Percentiles rank a stretch among this genome's conserved stretches.
These are phyloP conservation scores for Cyclotella atomus DNA, from an alignment of 108 stramenopile species.

Conservation along the genomic window DNA sequence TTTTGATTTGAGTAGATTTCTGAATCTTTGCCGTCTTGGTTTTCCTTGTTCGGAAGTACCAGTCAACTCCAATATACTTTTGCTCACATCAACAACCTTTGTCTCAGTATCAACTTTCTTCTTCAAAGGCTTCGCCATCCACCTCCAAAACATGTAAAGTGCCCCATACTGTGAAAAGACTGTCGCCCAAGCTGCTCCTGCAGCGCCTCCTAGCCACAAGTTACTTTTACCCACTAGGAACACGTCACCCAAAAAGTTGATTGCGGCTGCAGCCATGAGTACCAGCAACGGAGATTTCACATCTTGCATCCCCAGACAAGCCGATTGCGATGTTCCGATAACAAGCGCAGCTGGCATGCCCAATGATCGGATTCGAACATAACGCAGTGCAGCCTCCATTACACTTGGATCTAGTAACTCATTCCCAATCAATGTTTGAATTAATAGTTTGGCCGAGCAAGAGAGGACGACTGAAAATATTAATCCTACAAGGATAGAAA, in stretches of 20 bases:
- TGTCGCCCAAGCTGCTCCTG: slow-evolving; percentile 93
- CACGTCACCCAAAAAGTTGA: slow-evolving; percentile 81
- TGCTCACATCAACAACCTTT: slow-evolving; percentile 53
- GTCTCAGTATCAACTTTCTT: neutral
- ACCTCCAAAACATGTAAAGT: slow-evolving; percentile 67
- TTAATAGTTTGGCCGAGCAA: slow-evolving; percentile 45
- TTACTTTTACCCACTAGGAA: slow-evolving; percentile 62
- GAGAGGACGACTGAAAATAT: slow-evolving; percentile 60
- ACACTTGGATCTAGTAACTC: slow-evolving; percentile 71
- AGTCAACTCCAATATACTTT: slow-evolving; percentile 71
- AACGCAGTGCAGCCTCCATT: slow-evolving; percentile 71
- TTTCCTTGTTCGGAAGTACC: slow-evolving; percentile 42
- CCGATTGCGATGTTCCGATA: slow-evolving; percentile 82
- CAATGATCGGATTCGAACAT: slow-evolving; percentile 83
- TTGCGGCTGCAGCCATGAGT: slow-evolving; percentile 73
- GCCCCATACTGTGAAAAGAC: slow-evolving; percentile 85
- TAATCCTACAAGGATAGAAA: slow-evolving; percentile 69
- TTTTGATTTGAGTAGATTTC: slow-evolving; percentile 11
- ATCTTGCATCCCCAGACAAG: slow-evolving; percentile 71
- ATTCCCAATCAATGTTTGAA: slow-evolving; percentile 77
- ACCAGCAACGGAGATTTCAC: slow-evolving; percentile 78
- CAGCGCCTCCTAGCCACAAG: slow-evolving; percentile 75
- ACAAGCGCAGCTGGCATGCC: slow-evolving; percentile 86
- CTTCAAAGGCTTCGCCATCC: slow-evolving; percentile 50
- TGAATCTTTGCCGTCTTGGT: slow-evolving; percentile 43